These are phyloP conservation scores for Magnolia kwangsiensis DNA, from an alignment of 164 flowering plant species.

Conservation along the genomic window DNA sequence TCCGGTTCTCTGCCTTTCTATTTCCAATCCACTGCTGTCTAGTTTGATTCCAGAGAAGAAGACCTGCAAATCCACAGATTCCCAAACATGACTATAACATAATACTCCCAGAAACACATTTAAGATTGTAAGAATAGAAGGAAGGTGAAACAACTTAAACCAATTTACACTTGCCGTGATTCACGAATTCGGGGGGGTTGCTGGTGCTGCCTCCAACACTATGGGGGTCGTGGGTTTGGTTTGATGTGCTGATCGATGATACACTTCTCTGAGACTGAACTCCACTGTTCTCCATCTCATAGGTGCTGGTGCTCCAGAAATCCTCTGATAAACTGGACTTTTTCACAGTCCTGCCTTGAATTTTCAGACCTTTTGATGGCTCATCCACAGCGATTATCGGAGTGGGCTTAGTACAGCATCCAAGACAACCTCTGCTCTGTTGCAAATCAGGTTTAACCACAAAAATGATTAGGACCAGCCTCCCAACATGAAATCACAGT, in stretches of 20 bases:
- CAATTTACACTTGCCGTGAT: conserved; percentile 51
- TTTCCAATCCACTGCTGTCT: conserved; percentile 71
- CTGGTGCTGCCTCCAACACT: conserved; percentile 32
- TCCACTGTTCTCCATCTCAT: conserved; percentile 65
- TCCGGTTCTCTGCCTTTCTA: conserved; percentile 24
- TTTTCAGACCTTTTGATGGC: conserved; percentile 60
- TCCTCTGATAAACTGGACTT: conserved; percentile 63
- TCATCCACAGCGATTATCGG: conserved; percentile 65
- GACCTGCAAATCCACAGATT: conserved; percentile 32
- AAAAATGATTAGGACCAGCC: conserved; percentile 25
- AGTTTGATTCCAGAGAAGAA: conserved; percentile 65
- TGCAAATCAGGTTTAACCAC: conserved; percentile 45
- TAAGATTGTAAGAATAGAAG: background rate
- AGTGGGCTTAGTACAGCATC: conserved; percentile 61
- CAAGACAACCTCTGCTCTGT: conserved; percentile 92
- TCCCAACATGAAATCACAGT: background rate
- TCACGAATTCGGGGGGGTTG: conserved; percentile 58
- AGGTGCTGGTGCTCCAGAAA: conserved; percentile 86
- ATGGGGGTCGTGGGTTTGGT: conserved; percentile 34
- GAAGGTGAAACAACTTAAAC: background rate
- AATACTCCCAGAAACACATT: too few species aligned
- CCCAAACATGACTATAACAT: background rate
- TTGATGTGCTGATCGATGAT: conserved; percentile 67
- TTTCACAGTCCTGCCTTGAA: conserved; percentile 54
- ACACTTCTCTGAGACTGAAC: conserved; percentile 68